These are phyloP conservation scores for Hyaloscypha finlandica DNA, from an alignment of 495 filamentous ascomycete genomes.

Conservation along the genomic window DNA sequence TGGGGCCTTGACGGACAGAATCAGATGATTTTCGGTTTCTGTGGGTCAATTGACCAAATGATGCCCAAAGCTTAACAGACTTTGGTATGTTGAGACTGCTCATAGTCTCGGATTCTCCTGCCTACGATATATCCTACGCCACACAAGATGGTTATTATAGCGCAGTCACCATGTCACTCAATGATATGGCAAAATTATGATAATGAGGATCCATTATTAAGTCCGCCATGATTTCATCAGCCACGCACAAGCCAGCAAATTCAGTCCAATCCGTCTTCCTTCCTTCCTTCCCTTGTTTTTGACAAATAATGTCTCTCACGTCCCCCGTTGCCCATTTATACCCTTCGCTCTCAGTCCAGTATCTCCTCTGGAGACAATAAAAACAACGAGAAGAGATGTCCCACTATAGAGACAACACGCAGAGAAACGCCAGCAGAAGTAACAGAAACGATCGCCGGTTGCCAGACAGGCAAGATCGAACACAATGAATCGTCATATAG, in stretches of 20 bases:
- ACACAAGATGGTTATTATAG: no score
- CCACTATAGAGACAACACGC: conserved; percentile 20
- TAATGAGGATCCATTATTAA: conserved; percentile 30
- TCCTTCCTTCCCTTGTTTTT: conserved; percentile 4
- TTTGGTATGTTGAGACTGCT: background rate
- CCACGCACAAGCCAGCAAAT: conserved; percentile 24
- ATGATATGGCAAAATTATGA: background rate
- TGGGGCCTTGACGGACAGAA: no score
- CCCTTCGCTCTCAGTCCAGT: conserved; percentile 12
- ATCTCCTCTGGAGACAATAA: conserved; percentile 33
- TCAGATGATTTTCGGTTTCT: background rate
- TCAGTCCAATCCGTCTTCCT: conserved; percentile 10
- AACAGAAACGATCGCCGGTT: conserved; percentile 44
- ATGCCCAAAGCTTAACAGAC: background rate
- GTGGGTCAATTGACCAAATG: background rate
- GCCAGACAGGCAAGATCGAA: conserved; percentile 54
- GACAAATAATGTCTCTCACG: conserved; percentile 9
- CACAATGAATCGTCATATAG: conserved; percentile 51
- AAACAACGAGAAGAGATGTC: conserved; percentile 28
- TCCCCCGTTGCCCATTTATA: conserved; percentile 16
- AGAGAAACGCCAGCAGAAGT: conserved; percentile 32
- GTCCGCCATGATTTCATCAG: conserved; percentile 29
- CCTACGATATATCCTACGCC: no score
- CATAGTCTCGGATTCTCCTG: background rate
- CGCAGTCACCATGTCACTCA: background rate